Percentiles rank a stretch among this genome's conserved stretches.
phyloP scores from a whole-genome alignment of 306 rosid genomes.

The Fragaria ananassa region DNA sequence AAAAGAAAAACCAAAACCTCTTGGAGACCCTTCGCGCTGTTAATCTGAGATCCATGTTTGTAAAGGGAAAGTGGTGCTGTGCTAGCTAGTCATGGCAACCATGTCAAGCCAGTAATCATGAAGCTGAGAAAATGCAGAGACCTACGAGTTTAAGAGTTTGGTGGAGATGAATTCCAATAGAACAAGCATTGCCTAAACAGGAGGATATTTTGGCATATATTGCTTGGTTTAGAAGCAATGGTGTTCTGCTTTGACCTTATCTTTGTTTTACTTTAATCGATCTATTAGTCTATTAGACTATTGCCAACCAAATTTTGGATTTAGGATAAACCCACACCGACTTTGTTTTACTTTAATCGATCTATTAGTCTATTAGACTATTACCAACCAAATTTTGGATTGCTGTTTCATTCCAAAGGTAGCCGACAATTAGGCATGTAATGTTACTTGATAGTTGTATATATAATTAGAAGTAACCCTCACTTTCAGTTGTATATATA shows the following conservation, averaged over 20 bases:
- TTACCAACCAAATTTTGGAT: neutral
- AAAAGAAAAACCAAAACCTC: conserved; percentile 5
- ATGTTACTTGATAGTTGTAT: neutral
- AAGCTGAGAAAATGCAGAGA: neutral
- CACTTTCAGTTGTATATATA: neutral
- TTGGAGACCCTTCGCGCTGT: neutral
- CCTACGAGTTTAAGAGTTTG: neutral
- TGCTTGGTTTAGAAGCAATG: conserved; percentile 4
- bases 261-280: neutral
- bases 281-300: neutral
- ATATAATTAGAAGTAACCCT: neutral
- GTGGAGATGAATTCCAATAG: neutral
- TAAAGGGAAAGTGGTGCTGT: conserved; percentile 2
- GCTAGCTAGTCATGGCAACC: conserved; percentile 2
- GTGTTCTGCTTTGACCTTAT: conserved; percentile 11
- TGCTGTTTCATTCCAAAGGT: neutral
- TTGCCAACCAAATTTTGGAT: neutral
- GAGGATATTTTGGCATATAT: neutral
- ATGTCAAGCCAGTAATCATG: neutral
- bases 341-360: neutral
- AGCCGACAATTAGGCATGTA: neutral
- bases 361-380: neutral
- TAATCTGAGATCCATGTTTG: neutral
- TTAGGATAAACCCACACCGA: neutral
- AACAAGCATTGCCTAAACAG: conserved; percentile 10